Evolutionary conservation across 768 basidiomycete species (phyloP).

Genomic region (Nidularia pulvinata): DNA sequence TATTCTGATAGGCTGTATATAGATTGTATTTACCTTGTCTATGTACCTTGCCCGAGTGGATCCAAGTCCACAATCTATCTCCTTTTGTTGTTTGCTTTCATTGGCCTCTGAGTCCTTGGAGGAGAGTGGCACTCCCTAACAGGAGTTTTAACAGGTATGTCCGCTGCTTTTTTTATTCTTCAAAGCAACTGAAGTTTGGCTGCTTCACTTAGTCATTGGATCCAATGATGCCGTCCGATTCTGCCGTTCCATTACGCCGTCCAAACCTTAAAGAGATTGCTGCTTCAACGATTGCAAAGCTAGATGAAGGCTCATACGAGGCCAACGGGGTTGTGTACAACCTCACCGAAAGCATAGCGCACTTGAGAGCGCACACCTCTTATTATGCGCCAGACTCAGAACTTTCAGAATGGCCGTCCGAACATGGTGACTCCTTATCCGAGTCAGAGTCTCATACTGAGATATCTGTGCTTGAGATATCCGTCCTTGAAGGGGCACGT

Average conservation of each 20-base stretch:
- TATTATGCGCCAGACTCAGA: slow-evolving; percentile 50
- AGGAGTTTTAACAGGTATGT: no score
- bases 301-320: slow-evolving; percentile 41
- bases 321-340: slow-evolving; percentile 19
- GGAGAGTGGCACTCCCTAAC: no score
- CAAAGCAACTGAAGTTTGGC: no score
- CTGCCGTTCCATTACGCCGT: not conserved
- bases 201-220: no score
- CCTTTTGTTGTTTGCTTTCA: no score
- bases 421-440: not conserved
- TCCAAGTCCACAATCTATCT: no score
- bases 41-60: no score
- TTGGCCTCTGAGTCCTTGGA: no score
- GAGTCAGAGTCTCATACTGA: slow-evolving; percentile 4
- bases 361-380: slow-evolving; percentile 34
- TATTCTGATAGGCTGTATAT: no score
- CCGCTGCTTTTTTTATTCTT: no score
- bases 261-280: slow-evolving; percentile 36
- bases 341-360: slow-evolving; percentile 17
- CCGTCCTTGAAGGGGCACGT: slow-evolving; percentile 50
- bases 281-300: slow-evolving; percentile 42
- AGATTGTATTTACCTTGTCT: no score
- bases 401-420: slow-evolving; percentile 40
- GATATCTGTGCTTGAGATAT: slow-evolving; percentile 42
- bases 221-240: not conserved